A percentile compares a stretch with the other conserved stretches of the same genome.
phyloP scores from a whole-genome alignment of 78 protist genomes.

The Acrasis kona region DNA sequence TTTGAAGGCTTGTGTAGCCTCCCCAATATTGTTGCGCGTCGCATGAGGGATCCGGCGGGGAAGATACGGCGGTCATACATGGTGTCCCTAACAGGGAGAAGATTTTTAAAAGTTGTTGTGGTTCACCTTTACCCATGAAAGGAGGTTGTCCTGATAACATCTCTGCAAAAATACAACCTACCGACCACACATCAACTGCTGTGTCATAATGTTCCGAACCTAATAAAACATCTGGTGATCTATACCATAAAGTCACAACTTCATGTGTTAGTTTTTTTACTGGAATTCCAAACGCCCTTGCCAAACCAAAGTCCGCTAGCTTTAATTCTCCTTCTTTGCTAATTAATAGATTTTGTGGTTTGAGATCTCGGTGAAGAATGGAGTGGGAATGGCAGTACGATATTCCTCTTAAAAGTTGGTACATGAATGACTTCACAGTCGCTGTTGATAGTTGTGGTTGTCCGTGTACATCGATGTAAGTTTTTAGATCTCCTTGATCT shows the following conservation, averaged over 20 bases:
- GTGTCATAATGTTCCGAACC: conserved; percentile 86
- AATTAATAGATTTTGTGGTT: conserved; percentile 28
- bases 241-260: conserved; percentile 92
- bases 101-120: conserved; percentile 88
- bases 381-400: neutral
- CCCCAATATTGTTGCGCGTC: too few species aligned
- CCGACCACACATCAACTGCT: conserved; percentile 95
- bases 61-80: too few species aligned
- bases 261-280: conserved; percentile 91
- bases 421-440: conserved; percentile 13
- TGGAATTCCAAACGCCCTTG: conserved; percentile 10
- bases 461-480: conserved; percentile 67
- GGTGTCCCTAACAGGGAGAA: conserved; percentile 92
- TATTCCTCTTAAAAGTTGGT: conserved; percentile 27
- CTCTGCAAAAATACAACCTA: conserved; percentile 97
- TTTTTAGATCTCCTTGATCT: conserved; percentile 90
- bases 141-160: conserved; percentile 47
- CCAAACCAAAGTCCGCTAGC: conserved; percentile 39
- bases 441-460: too few species aligned
- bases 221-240: conserved; percentile 97
- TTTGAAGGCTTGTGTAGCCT: too few species aligned
- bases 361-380: conserved; percentile 38
- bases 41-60: too few species aligned
- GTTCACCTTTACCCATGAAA: conserved; percentile 59
- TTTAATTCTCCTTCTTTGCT: conserved; percentile 30